Conservation (phyloP, 129 eudicot genomes). For the Flaveria brownii region DNA sequence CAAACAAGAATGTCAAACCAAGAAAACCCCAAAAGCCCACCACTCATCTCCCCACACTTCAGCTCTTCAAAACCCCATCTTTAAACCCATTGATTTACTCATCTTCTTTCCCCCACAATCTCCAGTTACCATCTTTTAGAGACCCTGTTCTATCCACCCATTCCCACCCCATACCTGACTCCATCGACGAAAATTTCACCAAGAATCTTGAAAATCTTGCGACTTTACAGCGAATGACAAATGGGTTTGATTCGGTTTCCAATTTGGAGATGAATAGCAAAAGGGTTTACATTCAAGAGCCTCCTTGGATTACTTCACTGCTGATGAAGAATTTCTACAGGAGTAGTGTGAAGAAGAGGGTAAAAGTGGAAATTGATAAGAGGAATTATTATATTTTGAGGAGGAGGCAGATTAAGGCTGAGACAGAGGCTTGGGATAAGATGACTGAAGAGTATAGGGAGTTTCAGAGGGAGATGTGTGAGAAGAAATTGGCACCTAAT, state of each 20-base stretch:
- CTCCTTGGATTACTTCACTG: conserved; percentile 78
- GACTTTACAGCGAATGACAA: conserved; percentile 47
- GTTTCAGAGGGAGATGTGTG: conserved; percentile 86
- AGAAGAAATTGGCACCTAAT: conserved; percentile 84
- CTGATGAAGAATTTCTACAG: conserved; percentile 51
- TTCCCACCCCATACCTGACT: conserved; percentile 53
- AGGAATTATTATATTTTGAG: conserved; percentile 59
- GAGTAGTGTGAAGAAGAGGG: conserved; percentile 37
- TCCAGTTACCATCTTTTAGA: conserved; percentile 55
- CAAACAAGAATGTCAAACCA: conserved; percentile 32
- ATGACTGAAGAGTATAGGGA: conserved; percentile 82
- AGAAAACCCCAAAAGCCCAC: conserved; percentile 37
- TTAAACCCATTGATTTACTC: conserved; percentile 42
- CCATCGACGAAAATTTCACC: conserved; percentile 54
- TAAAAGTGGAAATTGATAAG: conserved; percentile 58
- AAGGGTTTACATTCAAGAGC: conserved; percentile 64
- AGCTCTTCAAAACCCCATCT: conserved; percentile 41
- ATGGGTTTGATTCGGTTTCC: conserved; percentile 42
- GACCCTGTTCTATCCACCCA: conserved; percentile 43
- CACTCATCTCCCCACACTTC: conserved; percentile 40
- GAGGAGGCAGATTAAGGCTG: conserved; percentile 79
- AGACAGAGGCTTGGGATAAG: conserved; percentile 94
- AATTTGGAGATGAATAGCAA: conserved; percentile 27
- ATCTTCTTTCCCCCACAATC: conserved; percentile 62
- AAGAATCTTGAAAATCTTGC: conserved; percentile 48